Evolutionary conservation across 75 land plant genomes (phyloP).

Genomic region (Pinus albicaulis): DNA sequence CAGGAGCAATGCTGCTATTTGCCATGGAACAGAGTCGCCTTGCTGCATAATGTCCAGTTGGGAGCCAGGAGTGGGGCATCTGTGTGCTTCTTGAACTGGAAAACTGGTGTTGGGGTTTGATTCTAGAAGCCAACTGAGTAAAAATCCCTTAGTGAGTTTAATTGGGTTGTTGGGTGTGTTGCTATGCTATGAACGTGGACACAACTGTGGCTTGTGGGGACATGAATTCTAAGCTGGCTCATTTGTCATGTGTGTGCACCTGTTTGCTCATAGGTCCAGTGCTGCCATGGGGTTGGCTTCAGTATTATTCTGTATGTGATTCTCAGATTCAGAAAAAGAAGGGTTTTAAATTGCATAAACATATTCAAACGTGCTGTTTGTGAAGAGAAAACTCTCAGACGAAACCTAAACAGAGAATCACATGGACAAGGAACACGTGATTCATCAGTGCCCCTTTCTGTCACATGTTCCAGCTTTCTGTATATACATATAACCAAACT

Average conservation of each 20-base stretch:
- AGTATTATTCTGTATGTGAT: conserved; percentile 54
- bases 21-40: conserved; percentile 90
- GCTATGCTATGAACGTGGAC: conserved; percentile 75
- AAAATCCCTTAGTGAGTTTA: conserved; percentile 46
- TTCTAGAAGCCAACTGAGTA: conserved; percentile 58
- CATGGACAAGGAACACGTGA: too few relatives aligned
- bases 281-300: conserved; percentile 67
- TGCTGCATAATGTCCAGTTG: conserved; percentile 86
- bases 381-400: too few relatives aligned
- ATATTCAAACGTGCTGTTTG: too few relatives aligned
- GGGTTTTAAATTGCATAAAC: too few relatives aligned
- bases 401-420: too few relatives aligned
- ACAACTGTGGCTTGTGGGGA: conserved; percentile 81
- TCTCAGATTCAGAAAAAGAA: conserved; percentile 43
- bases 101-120: conserved; percentile 61
- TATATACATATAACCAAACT: too few relatives aligned
- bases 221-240: conserved; percentile 57
- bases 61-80: conserved; percentile 76
- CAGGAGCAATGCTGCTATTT: conserved; percentile 84
- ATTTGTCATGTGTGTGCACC: conserved; percentile 69
- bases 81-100: conserved; percentile 55
- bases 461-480: too few relatives aligned
- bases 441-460: too few relatives aligned
- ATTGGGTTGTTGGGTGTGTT: conserved; percentile 74
- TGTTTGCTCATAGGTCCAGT: conserved; percentile 56